Conservation (phyloP, 345 rosid genomes). For the Capsella bursapastoris region DNA sequence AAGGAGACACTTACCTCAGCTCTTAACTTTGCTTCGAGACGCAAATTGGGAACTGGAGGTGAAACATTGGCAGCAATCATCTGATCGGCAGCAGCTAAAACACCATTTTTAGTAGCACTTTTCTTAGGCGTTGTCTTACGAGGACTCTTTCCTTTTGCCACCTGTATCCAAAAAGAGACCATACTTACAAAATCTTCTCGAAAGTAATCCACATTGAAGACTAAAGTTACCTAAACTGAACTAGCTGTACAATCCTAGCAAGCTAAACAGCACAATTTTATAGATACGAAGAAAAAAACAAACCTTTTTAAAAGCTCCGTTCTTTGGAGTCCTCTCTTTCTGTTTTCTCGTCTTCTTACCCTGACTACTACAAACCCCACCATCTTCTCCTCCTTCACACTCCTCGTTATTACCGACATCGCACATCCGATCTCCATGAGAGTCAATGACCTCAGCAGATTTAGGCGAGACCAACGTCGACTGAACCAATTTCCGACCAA, state of each 20-base stretch:
- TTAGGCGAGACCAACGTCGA: conserved; percentile 67
- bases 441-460: conserved; percentile 48
- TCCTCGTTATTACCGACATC: conserved; percentile 36
- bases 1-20: conserved; percentile 64
- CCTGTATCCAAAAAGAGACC: conserved; percentile 15
- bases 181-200: not conserved
- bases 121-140: conserved; percentile 61
- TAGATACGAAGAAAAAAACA: not conserved
- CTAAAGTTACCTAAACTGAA: conserved; percentile 2
- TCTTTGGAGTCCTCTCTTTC: conserved; percentile 56
- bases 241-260: not conserved
- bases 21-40: conserved; percentile 74
- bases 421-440: conserved; percentile 39
- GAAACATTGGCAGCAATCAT: conserved; percentile 40
- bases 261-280: conserved; percentile 3
- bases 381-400: conserved; percentile 52
- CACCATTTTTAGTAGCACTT: conserved; percentile 46
- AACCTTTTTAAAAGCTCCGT: conserved; percentile 58
- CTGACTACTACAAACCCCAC: conserved; percentile 58
- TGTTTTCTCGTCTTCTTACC: conserved; percentile 58
- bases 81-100: conserved; percentile 31
- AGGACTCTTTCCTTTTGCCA: conserved; percentile 51
- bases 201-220: not conserved
- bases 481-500: conserved; percentile 76
- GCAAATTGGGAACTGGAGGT: conserved; percentile 60